These are phyloP conservation scores for Penicillium brasilianum DNA, from an alignment of 2,329 filamentous ascomycete species.

Conservation along the genomic window DNA sequence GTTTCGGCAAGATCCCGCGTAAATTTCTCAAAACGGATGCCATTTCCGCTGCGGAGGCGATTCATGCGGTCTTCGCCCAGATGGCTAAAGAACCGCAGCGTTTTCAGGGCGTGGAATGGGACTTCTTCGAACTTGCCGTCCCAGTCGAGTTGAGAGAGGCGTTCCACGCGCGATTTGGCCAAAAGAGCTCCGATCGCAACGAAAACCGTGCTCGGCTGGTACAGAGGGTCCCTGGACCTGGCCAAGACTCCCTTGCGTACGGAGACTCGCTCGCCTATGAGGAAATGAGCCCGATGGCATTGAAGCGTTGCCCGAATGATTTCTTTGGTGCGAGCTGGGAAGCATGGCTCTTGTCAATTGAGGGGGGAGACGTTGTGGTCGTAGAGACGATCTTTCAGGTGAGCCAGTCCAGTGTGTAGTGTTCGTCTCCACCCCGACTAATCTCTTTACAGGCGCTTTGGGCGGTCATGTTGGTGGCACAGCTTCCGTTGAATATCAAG, in stretches of 20 bases:
- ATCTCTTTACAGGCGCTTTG: background rate
- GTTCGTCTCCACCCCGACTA: no score
- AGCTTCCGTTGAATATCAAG: background rate
- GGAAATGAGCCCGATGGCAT: background rate
- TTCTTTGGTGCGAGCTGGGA: background rate
- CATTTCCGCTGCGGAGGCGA: background rate
- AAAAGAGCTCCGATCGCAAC: background rate
- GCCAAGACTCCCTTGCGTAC: background rate
- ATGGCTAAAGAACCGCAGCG: background rate
- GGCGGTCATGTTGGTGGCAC: background rate
- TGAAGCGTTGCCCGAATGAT: background rate
- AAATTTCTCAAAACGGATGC: background rate
- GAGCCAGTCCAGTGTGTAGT: no score
- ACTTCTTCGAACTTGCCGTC: background rate
- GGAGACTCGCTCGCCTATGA: background rate
- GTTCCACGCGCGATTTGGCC: background rate
- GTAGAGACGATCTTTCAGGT: background rate
- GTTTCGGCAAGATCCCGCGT: conserved; percentile 1
- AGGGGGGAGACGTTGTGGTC: background rate
- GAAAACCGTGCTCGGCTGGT: background rate
- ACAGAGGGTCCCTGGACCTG: background rate
- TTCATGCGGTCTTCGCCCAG: background rate
- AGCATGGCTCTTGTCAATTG: conserved; percentile 1
- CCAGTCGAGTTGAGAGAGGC: background rate
- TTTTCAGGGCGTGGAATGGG: background rate